phyloP scores from a whole-genome alignment of 1,284 basidiomycete genomes.

The Calocybe gambosa region DNA sequence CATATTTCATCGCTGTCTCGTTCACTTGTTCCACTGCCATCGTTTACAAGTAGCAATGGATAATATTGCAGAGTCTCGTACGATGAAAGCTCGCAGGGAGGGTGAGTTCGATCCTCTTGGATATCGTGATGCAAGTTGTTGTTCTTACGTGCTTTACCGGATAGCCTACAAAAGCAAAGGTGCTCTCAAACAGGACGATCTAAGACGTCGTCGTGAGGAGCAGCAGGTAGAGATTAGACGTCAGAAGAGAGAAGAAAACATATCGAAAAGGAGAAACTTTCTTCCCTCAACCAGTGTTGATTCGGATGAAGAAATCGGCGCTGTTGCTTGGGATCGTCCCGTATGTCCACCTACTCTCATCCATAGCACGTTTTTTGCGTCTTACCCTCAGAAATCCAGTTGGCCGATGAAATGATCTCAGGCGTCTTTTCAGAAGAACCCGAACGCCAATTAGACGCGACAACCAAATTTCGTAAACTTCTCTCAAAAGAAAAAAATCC shows the following conservation, averaged over 20 bases:
- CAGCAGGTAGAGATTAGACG: slow-evolving; percentile 96
- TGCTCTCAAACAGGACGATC: slow-evolving; percentile 77
- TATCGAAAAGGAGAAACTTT: slow-evolving; percentile 93
- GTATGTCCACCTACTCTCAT: slow-evolving; percentile 37
- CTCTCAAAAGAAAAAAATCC: slow-evolving; percentile 99
- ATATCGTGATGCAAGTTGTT: slow-evolving; percentile 24
- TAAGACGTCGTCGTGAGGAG: slow-evolving; percentile 91
- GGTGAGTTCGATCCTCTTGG: slow-evolving; percentile 36
- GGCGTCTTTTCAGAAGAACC: slow-evolving; percentile 91
- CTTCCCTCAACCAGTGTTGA: slow-evolving; percentile 67
- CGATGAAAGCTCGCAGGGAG: slow-evolving; percentile 60
- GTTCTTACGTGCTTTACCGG: slow-evolving; percentile 27
- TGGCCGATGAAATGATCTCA: slow-evolving; percentile 87
- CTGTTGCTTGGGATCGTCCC: slow-evolving; percentile 69
- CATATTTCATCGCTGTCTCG: slow-evolving; percentile 12
- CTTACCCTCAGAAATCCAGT: slow-evolving; percentile 36
- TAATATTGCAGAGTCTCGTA: slow-evolving; percentile 45
- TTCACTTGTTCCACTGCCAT: slow-evolving; percentile 21
- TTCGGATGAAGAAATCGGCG: slow-evolving; percentile 80
- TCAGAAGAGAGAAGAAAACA: slow-evolving; percentile 95
- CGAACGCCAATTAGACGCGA: slow-evolving; percentile 91
- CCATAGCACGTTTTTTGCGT: slow-evolving; percentile 8
- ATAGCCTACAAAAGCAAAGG: slow-evolving; percentile 72
- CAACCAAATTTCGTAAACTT: slow-evolving; percentile 95
- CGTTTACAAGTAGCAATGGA: slow-evolving; percentile 22